phyloP scores from a whole-genome alignment of 164 flowering plant genomes.

The Houttuynia cordata region DNA sequence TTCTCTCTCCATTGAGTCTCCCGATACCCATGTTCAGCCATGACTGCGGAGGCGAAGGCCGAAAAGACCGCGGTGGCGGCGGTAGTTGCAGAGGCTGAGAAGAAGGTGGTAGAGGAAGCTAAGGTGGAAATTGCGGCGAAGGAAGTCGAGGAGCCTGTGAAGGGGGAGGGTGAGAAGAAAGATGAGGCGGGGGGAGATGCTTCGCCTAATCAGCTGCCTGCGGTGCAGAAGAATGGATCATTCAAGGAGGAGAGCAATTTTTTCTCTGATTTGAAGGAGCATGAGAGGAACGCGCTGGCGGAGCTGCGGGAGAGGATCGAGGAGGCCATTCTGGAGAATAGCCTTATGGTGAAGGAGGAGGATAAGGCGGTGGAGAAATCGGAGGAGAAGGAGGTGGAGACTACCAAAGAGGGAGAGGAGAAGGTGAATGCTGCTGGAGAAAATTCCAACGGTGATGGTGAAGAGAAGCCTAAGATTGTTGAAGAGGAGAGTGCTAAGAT shows the following conservation, averaged over 20 bases:
- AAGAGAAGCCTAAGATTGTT: slow-evolving; percentile 7
- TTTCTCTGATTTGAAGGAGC: slow-evolving; percentile 49
- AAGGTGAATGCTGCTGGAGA: background rate
- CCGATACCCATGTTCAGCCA: background rate
- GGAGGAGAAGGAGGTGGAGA: background rate
- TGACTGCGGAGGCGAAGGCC: slow-evolving; percentile 1
- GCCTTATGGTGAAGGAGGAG: slow-evolving; percentile 19
- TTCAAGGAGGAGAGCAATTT: slow-evolving; percentile 53
- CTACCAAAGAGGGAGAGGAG: background rate
- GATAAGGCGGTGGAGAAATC: background rate
- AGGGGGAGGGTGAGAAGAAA: background rate
- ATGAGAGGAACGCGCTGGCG: slow-evolving; percentile 52
- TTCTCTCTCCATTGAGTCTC: too few species aligned
- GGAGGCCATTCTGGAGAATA: slow-evolving; percentile 48
- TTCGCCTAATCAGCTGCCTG: slow-evolving; percentile 9
- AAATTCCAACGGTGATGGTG: slow-evolving; percentile 2
- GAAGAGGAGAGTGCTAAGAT: too few species aligned
- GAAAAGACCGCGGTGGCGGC: slow-evolving; percentile 11
- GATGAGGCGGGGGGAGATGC: slow-evolving; percentile 1
- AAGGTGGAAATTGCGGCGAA: slow-evolving; percentile 1
- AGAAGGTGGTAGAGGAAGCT: background rate
- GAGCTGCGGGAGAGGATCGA: slow-evolving; percentile 53
- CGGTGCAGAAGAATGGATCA: slow-evolving; percentile 39
- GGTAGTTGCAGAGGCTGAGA: slow-evolving; percentile 7
- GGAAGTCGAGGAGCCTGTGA: slow-evolving; percentile 4